phyloP scores from a whole-genome alignment of 495 filamentous ascomycete species.

The Penicillium cataractarum region DNA sequence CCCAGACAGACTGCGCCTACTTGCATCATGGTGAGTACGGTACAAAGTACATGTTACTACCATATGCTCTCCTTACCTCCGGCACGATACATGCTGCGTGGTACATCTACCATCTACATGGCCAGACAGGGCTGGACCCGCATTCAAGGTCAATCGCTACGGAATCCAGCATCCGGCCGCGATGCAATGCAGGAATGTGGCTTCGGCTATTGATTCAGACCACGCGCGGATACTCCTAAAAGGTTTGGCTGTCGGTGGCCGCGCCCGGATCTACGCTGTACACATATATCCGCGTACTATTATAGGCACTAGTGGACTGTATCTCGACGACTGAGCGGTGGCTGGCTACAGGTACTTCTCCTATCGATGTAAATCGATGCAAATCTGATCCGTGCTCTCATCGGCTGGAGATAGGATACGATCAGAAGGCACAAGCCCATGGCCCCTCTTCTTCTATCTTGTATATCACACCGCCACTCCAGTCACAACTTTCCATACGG shows the following conservation, averaged over 20 bases:
- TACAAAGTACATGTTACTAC: neutral
- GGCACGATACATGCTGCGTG: slow-evolving; percentile 1
- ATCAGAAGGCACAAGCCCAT: neutral
- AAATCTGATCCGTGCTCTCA: neutral
- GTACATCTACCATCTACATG: neutral
- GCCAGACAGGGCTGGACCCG: neutral
- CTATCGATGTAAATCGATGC: neutral
- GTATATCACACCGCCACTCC: neutral
- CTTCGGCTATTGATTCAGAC: slow-evolving; percentile 5
- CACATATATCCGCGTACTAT: neutral
- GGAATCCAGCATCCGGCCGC: neutral
- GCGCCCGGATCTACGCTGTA: neutral
- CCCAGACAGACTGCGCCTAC: neutral
- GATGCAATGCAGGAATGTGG: neutral
- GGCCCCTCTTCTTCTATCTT: neutral
- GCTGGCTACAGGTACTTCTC: slow-evolving; percentile 1
- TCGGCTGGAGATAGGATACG: neutral
- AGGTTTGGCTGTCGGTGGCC: neutral
- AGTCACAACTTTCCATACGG: neutral
- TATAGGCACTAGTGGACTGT: slow-evolving; percentile 3
- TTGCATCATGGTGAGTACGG: neutral
- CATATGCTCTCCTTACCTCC: neutral
- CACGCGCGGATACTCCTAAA: neutral
- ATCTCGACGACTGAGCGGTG: neutral
- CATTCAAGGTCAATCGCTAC: neutral